phyloP scores from a whole-genome alignment of 2,329 filamentous ascomycete species.

The Alternaria sp. region DNA sequence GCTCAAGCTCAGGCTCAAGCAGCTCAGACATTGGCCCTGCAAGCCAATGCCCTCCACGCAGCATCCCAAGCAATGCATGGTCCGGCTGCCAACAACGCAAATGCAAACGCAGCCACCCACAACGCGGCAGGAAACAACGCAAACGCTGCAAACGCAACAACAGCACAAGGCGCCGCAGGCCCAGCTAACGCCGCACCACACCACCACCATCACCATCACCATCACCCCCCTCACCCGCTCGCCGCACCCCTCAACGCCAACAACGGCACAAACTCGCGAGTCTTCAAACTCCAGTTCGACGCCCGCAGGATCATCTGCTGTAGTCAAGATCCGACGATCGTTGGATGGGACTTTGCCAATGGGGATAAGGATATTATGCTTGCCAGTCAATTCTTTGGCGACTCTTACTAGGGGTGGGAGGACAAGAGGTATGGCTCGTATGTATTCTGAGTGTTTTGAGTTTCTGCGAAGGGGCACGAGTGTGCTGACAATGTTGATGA shows the following conservation, averaged over 20 bases:
- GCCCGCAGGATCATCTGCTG: conserved; percentile 92
- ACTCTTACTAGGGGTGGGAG: conserved; percentile 41
- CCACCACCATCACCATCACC: conserved; percentile 41
- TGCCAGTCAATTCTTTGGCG: conserved; percentile 77
- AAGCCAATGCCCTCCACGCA: conserved; percentile 46
- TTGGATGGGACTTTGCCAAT: conserved; percentile 97
- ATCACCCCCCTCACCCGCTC: conserved; percentile 41
- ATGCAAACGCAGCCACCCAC: conserved; percentile 10
- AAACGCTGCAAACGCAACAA: conserved; percentile 15
- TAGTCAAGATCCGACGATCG: conserved; percentile 88
- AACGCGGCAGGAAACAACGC: not conserved
- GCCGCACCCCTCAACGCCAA: conserved; percentile 30
- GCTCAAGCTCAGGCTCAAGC: conserved; percentile 49
- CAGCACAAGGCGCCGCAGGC: conserved; percentile 21
- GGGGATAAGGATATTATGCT: conserved; percentile 81
- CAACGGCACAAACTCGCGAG: conserved; percentile 59
- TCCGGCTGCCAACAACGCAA: conserved; percentile 22
- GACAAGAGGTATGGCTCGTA: not conserved
- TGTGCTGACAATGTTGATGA: not conserved
- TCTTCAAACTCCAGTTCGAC: conserved; percentile 98
- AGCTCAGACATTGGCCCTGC: conserved; percentile 45
- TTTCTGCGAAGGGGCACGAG: too few relatives aligned
- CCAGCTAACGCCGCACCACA: conserved; percentile 28
- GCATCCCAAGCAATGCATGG: conserved; percentile 42
- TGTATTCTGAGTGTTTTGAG: not conserved